phyloP scores from a whole-genome alignment of 495 filamentous ascomycete genomes.

The Aspergillus wentii region DNA sequence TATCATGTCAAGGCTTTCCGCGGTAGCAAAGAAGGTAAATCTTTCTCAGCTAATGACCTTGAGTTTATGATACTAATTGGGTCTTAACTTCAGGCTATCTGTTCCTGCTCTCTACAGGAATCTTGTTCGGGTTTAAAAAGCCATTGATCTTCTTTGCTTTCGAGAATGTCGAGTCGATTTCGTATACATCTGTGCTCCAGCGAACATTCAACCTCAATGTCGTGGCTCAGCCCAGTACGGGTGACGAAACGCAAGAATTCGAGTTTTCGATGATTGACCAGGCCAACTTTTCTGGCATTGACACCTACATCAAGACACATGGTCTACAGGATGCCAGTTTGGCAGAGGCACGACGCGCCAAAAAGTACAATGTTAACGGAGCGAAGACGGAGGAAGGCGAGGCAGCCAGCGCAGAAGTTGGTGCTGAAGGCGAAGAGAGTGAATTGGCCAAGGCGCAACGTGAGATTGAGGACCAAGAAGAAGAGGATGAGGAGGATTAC shows the following conservation, averaged over 20 bases:
- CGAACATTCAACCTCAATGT: slow-evolving; percentile 92
- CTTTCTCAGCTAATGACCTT: too few species aligned
- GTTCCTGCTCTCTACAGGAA: slow-evolving; percentile 81
- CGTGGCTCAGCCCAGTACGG: slow-evolving; percentile 41
- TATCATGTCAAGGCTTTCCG: slow-evolving; percentile 88
- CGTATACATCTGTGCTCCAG: slow-evolving; percentile 85
- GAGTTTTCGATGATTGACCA: slow-evolving; percentile 88
- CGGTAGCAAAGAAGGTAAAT: slow-evolving; percentile 82
- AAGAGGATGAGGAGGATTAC: slow-evolving; percentile 88
- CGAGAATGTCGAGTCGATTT: slow-evolving; percentile 70
- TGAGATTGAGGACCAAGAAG: slow-evolving; percentile 59
- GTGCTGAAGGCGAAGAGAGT: slow-evolving; percentile 41
- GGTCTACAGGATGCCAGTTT: slow-evolving; percentile 86
- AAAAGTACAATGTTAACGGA: slow-evolving; percentile 67
- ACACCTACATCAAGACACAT: slow-evolving; percentile 76
- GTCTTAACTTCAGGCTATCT: slow-evolving; percentile 58
- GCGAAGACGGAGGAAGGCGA: slow-evolving; percentile 47
- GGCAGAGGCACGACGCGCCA: slow-evolving; percentile 82
- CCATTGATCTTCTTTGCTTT: slow-evolving; percentile 83
- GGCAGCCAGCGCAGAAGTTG: slow-evolving; percentile 22
- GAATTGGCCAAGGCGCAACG: slow-evolving; percentile 66
- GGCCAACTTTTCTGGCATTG: slow-evolving; percentile 77
- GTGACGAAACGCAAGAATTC: slow-evolving; percentile 58
- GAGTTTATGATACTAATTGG: slow-evolving; percentile 6
- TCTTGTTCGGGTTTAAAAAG: slow-evolving; percentile 95